A percentile compares a stretch with the other conserved stretches of the same genome.
Conservation (phyloP, 2,329 filamentous ascomycete species). For the Huntiella bhutanensis region DNA sequence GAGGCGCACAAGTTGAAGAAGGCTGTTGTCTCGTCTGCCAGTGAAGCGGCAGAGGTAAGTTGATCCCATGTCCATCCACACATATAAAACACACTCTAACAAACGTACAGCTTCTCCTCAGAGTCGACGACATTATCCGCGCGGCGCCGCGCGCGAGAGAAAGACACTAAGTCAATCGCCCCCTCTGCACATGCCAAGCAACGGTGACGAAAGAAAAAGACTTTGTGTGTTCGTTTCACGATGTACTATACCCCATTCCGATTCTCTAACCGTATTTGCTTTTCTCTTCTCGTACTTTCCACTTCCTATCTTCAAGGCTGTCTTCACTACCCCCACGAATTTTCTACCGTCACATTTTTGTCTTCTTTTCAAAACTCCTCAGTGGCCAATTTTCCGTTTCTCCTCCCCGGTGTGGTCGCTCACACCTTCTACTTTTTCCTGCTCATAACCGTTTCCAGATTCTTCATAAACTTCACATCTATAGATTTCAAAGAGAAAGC, state of each 20-base stretch:
- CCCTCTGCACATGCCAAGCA: conserved; percentile 8
- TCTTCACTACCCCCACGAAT: no score
- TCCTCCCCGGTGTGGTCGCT: not conserved
- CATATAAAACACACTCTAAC: conserved; percentile 13
- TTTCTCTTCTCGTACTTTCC: not conserved
- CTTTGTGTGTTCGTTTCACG: not conserved
- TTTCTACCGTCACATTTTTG: no score
- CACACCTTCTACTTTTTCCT: not conserved
- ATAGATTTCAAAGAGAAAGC: conserved; percentile 11
- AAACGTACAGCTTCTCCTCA: conserved; percentile 51
- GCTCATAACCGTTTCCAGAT: not conserved
- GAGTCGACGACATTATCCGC: conserved; percentile 96
- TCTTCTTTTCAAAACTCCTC: not conserved
- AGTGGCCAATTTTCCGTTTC: not conserved
- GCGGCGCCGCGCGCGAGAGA: conserved; percentile 72
- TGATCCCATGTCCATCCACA: not conserved
- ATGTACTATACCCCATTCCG: conserved; percentile 2
- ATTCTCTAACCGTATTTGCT: not conserved
- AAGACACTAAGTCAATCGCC: conserved; percentile 35
- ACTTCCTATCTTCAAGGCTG: not conserved
- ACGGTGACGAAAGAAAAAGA: conserved; percentile 22
- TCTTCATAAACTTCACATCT: conserved; percentile 4
- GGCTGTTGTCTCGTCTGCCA: conserved; percentile 91
- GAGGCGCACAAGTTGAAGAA: conserved; percentile 98
- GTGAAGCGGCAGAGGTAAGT: conserved; percentile 85